Evolutionary conservation across 345 rosid genomes (phyloP), one percentile per base, ranked within the genome.

Genomic region (Eucalyptus curtisii): DNA sequence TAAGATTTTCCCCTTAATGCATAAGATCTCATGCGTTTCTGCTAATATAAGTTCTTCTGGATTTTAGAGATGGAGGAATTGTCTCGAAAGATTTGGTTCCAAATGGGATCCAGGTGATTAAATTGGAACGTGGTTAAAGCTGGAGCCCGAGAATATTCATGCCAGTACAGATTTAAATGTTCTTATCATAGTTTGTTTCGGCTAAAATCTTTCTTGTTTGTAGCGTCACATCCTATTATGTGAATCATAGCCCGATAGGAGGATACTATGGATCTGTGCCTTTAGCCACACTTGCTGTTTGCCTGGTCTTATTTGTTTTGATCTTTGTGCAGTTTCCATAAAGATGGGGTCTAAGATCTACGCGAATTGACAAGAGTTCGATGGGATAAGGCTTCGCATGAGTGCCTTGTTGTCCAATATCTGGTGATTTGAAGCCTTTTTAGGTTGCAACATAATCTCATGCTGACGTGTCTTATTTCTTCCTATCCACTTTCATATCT

Each of bases 101-200:
- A 96, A 95, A 91, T 96, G 99, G 99, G 99, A 97, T 89, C 99
- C 99, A 80, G 90, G 98, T 90, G 99, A 96, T 90, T 95, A 98
- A 76, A 97, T 98, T 92, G 99, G 95, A 88, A 97, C 96, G 93
- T 97, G 99, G 98, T 88, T 95, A 94, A 94, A 96, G 92, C 91
- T 97, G 93, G 96, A 96, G 94, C 98, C 99, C 59, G 97, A 96
- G 68, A 96, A 97, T 76, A 79, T 97, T 64, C 95, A 90, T 89
- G 91, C 96, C 92, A 96, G 98, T 91, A 91, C 99, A 53, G 99
- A 97, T 90, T 95, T 97, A 48, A 99, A 96, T 95, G 99, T 94
- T 91, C 95, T 96, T 86, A 95, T 97, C 64, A 94, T 97, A 89
- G 99, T 48, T 24, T 85, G 57, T 85, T 47, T 64, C 4, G 17